phyloP scores from a whole-genome alignment of 768 basidiomycete species.

The Ephemerocybe angulata region DNA sequence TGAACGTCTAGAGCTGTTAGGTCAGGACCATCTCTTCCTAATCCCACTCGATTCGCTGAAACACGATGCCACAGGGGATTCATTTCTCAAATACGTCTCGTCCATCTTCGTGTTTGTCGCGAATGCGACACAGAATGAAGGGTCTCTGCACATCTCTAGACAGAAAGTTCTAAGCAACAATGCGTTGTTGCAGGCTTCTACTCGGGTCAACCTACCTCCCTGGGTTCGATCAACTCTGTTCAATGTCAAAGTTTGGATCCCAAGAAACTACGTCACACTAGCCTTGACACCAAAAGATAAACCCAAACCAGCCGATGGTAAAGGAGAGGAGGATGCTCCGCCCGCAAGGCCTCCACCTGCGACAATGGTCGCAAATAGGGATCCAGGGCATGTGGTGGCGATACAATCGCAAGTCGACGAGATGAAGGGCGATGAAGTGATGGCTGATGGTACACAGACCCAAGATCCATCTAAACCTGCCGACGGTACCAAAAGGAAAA shows the following conservation, averaged over 20 bases:
- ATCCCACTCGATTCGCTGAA: conserved; percentile 8
- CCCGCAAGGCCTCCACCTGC: not conserved
- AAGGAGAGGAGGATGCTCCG: not conserved
- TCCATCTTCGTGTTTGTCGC: conserved; percentile 73
- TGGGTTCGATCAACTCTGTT: conserved; percentile 76
- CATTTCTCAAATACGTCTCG: conserved; percentile 76
- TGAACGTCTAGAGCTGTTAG: conserved; percentile 80
- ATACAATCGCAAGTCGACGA: no score
- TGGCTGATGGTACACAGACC: not conserved
- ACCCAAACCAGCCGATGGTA: not conserved
- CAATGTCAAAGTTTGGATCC: conserved; percentile 49
- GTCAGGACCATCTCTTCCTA: conserved; percentile 34
- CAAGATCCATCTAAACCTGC: not conserved
- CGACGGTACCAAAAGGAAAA: conserved; percentile 1
- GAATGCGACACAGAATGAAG: conserved; percentile 61
- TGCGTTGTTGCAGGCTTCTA: conserved; percentile 53
- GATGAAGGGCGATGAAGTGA: not conserved
- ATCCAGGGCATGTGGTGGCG: no score
- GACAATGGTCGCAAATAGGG: not conserved
- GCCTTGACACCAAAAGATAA: conserved; percentile 2
- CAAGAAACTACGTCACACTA: conserved; percentile 11
- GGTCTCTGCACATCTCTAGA: conserved; percentile 61
- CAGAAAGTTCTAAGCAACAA: conserved; percentile 75
- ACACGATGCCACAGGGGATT: conserved; percentile 52
- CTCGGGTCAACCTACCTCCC: conserved; percentile 56